Base-by-base conservation (phyloP, 306 rosid species). In the Datisca glomerata region DNA sequence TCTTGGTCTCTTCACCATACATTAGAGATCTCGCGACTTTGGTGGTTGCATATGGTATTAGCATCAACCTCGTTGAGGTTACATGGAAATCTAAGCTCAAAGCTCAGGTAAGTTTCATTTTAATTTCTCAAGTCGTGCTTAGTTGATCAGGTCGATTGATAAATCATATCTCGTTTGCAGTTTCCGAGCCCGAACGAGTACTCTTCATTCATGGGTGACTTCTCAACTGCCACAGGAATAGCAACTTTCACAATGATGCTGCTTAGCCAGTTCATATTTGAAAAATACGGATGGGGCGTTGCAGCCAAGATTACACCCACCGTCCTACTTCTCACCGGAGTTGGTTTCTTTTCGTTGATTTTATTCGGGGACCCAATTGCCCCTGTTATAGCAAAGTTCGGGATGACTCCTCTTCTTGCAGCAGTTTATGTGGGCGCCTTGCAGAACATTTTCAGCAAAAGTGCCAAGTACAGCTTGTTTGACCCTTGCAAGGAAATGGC, bases 401-500 rank as follows among this genome's bases (percentile, higher is more conserved):
- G 99, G 57, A 41, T 91, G 72, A 84, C 99, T 52, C 99, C 99
- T 24, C 87, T 91, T 52, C 96, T 91, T 49, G 99, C 99, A 16
- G 99, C 99, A n/a, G 99, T 91, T 1, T 91, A 80, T 38, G 99
- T 91, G 32, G 99, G 99, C 58, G 99, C 99, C 12, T 0, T 91
- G 93, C 99, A 91, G 53, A 91, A 91, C 76, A 85, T 91, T 44
- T 91, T 91, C 73, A 91, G 99, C 81, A 91, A 91, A 73, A 85
- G 99, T 67, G 96, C 99, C 11, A 91, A 85, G 55, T 91, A 91
- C 74, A 91, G 99, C 44, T 73, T 91, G 49, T 91, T 91, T 15
- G 99, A 91, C 55, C 99, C 99, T 0, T 91, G 99, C 75, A 91
- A 91, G 62, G 99, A 91, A 67, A 91, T 91, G 99, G 99, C 99